A percentile compares a stretch with the other conserved stretches of the same genome.
Conservation (phyloP, 345 rosid genomes). For the Eucalyptus regnans region DNA sequence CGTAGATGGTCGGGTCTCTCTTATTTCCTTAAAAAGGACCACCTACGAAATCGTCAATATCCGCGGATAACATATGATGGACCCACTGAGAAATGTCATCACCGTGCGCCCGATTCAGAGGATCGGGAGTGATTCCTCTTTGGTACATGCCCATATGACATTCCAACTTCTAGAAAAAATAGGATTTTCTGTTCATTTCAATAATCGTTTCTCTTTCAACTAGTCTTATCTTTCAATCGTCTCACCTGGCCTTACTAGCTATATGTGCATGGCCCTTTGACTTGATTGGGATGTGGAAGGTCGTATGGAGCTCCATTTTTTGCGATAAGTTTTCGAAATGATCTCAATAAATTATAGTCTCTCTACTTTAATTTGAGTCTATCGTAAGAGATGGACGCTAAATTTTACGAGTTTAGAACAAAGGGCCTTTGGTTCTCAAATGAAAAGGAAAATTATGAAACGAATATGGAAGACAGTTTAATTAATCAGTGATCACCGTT, state of each 20-base stretch:
- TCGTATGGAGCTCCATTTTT: neutral
- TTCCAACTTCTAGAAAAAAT: neutral
- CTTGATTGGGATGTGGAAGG: neutral
- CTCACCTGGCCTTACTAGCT: neutral
- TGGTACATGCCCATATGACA: neutral
- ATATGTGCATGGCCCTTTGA: neutral
- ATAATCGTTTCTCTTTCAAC: neutral
- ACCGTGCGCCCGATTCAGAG: too few species aligned
- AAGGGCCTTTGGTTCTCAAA: too few species aligned
- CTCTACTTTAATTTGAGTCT: too few species aligned
- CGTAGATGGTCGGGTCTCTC: too few species aligned
- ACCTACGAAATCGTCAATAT: neutral
- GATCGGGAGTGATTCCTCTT: too few species aligned
- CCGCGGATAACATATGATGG: neutral
- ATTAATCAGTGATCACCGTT: fast-evolving
- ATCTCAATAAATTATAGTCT: neutral
- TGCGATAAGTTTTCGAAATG: neutral
- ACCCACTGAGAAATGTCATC: too few species aligned
- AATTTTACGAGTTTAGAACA: too few species aligned
- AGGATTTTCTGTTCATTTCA: neutral
- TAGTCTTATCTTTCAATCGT: neutral
- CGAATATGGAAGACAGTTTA: neutral
- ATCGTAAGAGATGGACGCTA: too few species aligned
- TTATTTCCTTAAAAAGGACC: neutral
- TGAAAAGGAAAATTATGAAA: too few species aligned